Evolutionary conservation across 352 stramenopile genomes (phyloP), one percentile per base, ranked within the genome.

Genomic region (Pythium chondricola): DNA sequence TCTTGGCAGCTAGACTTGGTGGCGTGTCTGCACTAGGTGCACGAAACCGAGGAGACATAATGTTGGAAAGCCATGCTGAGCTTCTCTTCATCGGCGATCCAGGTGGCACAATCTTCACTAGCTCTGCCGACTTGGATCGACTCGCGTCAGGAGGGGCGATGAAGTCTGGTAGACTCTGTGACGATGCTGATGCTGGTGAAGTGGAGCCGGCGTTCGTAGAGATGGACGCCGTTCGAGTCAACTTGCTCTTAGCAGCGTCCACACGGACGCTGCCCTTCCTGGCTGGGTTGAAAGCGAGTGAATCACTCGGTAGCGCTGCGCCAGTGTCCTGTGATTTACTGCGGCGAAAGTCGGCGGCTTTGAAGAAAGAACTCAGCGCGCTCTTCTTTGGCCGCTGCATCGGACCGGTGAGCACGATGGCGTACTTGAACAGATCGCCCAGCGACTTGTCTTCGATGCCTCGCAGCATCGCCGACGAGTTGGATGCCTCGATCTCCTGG

Each of bases 381-480:
- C 51, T 80, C n/a, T 55, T 57, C 24, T 69, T 69, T 2, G 69
- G 33, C 13, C 63, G 77, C 6, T 58, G 44, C 22, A 67, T 62
- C 8, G 75, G 72, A 2, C 75, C 75, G 14, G 72, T 69, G 32
- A 88, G 49, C 20, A 88, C 75, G 36, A 88, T 63, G 3, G 75
- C 69, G 35, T 85, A 88, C 49, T 85, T 88, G 63, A 88, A 85
- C 18, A 88, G 50, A 13, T 74, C 66, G 2, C 67, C 70, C 1
- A 87, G 43, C 3, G 68, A 82, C 4, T 60, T 56, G 17, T 87
- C 68, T 22, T 84, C 56, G 24, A 65, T 62, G 7, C 71, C 69
- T 20, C 16, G 43, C 20, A 31, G 32, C 30, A 18, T 40, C 24
- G 35, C 18, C 35, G 35, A 41, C 35, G 18, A 9, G 7, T 8